phyloP scores from a whole-genome alignment of 441 rosid species.

The Mallotus repandus region DNA sequence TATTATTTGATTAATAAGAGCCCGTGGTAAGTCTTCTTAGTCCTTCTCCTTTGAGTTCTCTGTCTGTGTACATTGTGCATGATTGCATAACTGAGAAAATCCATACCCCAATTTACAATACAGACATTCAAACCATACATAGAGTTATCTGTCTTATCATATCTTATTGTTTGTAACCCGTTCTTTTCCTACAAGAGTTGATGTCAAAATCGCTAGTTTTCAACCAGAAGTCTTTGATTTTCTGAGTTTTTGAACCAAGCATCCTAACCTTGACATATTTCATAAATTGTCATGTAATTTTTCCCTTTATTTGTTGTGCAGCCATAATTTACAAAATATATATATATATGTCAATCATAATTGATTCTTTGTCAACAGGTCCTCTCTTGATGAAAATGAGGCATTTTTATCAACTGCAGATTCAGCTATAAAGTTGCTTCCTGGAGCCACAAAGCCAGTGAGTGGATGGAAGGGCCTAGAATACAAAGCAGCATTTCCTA shows the following conservation, averaged over 20 bases:
- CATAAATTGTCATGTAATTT: background rate
- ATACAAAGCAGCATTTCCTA: slow-evolving; percentile 81
- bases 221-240: background rate
- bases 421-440: slow-evolving; percentile 75
- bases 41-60: slow-evolving; percentile 3
- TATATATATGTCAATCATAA: slow-evolving; percentile 15
- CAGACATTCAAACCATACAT: background rate
- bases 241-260: slow-evolving; percentile 1
- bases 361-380: slow-evolving; percentile 53
- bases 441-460: slow-evolving; percentile 63
- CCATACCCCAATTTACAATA: background rate
- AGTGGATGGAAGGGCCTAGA: slow-evolving; percentile 91
- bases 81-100: background rate
- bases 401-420: slow-evolving; percentile 83
- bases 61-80: background rate
- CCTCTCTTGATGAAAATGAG: slow-evolving; percentile 85
- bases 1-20: slow-evolving; percentile 82
- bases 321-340: slow-evolving; percentile 3
- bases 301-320: background rate
- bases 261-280: background rate
- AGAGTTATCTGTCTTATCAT: background rate
- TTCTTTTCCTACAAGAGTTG: background rate
- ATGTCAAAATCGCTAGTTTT: background rate
- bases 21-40: slow-evolving; percentile 62
- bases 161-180: background rate